Base-by-base conservation (phyloP, 352 stramenopile genomes). In the Globisporangium canariense region DNA sequence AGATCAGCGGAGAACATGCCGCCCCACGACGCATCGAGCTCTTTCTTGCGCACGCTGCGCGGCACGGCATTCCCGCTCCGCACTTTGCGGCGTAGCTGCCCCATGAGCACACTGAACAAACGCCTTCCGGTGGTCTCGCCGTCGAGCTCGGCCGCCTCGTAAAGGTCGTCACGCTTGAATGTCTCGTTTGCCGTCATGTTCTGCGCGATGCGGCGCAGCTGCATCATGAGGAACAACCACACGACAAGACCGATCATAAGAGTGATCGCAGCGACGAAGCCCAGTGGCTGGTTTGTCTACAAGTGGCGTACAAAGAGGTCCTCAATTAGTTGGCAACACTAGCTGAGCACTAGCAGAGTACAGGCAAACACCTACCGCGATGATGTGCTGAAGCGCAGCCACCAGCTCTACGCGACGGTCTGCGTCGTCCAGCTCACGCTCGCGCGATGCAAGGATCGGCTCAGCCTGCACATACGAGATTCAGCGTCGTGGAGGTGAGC, bases 161-260 rank as follows among this genome's bases (percentile, higher is more conserved):
- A 77, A n/a, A 93, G 67, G 20, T 83, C 78, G 67, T 92, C 81
- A 40, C 86, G 86, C 69, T 94, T 94, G 56, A 94, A 94, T 11
- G 83, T 81, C 65, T 94, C 86, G 60, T 89, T 91, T 4, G 86
- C 84, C 4, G 86, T 93, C 55, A 77, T 76, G 40, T 94, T 94
- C 58, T 77, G 77, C 9, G 72, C 64, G 60, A 94, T 89, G 36
- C 86, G 86, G 49, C 78, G 76, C 2, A 94, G 66, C 47, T 94
- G 86, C 62, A 90, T 86, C 30, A 91, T 58, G 30, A 94, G 65
- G 65, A 94, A 91, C 1, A 84, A 58, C 76, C 81, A 91, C 5
- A 93, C 57, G 51, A 93, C 71, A 34, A 90, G 46, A 20, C 72
- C 71, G 14, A 78, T 81, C 66, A 87, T 85, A 43, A 90, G 64